Evolutionary conservation across 1,284 basidiomycete genomes (phyloP).

Genomic region (Ganoderma lucidum): DNA sequence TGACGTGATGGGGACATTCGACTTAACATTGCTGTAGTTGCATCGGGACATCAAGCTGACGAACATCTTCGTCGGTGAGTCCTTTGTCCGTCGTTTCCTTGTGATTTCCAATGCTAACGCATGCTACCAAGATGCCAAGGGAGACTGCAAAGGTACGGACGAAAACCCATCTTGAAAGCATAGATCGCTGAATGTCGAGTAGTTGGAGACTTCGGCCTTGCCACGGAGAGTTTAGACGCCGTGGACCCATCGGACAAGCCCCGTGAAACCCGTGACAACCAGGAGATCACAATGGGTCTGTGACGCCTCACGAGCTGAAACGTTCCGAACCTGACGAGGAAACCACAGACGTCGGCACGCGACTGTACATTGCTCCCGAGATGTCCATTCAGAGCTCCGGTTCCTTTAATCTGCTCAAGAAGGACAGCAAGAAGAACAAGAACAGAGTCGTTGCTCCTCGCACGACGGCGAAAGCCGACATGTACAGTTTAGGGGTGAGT

Average conservation of each 20-base stretch:
- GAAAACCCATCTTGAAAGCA: background rate
- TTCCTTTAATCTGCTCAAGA: background rate
- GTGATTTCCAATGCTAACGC: background rate
- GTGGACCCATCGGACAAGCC: conserved; percentile 71
- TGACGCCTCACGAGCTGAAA: background rate
- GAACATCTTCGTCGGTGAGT: conserved; percentile 89
- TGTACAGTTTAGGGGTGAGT: conserved; percentile 89
- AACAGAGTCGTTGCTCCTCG: conserved; percentile 54
- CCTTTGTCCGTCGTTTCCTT: background rate
- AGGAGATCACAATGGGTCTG: conserved; percentile 80
- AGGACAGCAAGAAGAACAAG: conserved; percentile 53
- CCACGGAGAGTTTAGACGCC: conserved; percentile 82
- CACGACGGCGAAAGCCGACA: conserved; percentile 89
- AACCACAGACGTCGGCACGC: conserved; percentile 85
- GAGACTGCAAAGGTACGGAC: conserved; percentile 83
- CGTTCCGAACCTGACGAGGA: conserved; percentile 8
- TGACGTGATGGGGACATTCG: background rate
- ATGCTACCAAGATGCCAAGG: conserved; percentile 77
- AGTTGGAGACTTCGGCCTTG: conserved; percentile 95
- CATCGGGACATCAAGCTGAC: conserved; percentile 94
- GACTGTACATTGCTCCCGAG: conserved; percentile 94
- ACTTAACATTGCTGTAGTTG: conserved; percentile 52
- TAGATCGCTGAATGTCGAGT: conserved; percentile 2
- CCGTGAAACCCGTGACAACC: conserved; percentile 48
- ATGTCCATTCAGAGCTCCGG: conserved; percentile 48